These are phyloP conservation scores for Iberis pinnata DNA, from an alignment of 345 rosid species.

Conservation along the genomic window DNA sequence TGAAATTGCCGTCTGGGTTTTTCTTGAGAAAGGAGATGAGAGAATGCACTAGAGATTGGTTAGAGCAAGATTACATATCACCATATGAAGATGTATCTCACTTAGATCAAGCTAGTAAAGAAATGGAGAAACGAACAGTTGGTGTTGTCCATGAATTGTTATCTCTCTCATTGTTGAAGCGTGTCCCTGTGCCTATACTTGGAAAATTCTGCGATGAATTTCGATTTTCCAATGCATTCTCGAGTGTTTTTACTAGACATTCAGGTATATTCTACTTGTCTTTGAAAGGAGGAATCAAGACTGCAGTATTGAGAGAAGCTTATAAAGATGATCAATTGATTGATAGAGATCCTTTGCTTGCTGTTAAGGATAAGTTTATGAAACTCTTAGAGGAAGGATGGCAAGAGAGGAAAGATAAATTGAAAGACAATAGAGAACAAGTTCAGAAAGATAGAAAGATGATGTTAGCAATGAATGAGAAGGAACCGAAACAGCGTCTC, in stretches of 20 bases:
- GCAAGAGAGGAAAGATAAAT: slow-evolving; percentile 45
- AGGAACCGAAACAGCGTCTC: slow-evolving; percentile 23
- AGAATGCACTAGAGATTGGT: slow-evolving; percentile 90
- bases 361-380: slow-evolving; percentile 64
- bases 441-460: slow-evolving; percentile 36
- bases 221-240: slow-evolving; percentile 69
- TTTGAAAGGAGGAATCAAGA: slow-evolving; percentile 73
- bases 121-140: slow-evolving; percentile 88
- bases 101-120: slow-evolving; percentile 57
- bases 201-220: slow-evolving; percentile 75
- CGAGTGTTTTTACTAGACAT: slow-evolving; percentile 75
- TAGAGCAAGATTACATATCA: slow-evolving; percentile 71
- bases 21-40: slow-evolving; percentile 82
- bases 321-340: slow-evolving; percentile 47
- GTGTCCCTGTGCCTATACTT: slow-evolving; percentile 76
- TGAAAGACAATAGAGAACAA: slow-evolving; percentile 36
- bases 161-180: slow-evolving; percentile 65
- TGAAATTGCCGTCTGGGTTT: slow-evolving; percentile 61
- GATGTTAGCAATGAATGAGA: slow-evolving; percentile 33
- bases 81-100: slow-evolving; percentile 63
- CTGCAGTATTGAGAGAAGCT: slow-evolving; percentile 75
- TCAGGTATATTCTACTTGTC: slow-evolving; percentile 87
- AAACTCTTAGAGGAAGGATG: slow-evolving; percentile 60
- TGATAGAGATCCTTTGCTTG: slow-evolving; percentile 60
- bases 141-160: slow-evolving; percentile 79